Base-by-base conservation (phyloP, 108 stramenopile species). In the Fragilariopsis cylindrus region DNA sequence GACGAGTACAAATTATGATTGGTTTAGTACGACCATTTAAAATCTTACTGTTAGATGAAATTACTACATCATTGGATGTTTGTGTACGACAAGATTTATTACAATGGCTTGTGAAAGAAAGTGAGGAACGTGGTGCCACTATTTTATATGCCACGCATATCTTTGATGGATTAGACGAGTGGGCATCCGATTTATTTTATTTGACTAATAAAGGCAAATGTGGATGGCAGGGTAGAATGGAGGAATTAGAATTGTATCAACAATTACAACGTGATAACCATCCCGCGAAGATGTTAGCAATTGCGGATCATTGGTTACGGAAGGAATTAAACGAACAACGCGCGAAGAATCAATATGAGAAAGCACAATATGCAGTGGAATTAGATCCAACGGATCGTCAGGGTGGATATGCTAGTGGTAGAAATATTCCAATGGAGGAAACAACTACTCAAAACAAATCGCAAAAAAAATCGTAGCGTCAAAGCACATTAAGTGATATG, bases 141-240 rank as follows among this genome's bases (percentile, higher is more conserved):
- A 96, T 99, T 65, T 74, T 99, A 40, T 99, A 99, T 80, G 99
- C 98, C 6, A 99, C 98, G 3, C 98, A 99, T 75, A 99, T 99
- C 63, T 99, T 99, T 85, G 99, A 97, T 60, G 80, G 80, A 41
- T 44, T 87, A 5, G 83, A 88, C 56, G 87, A 84, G 42, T 88
- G 87, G 87, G 83, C 87, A 3, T 57, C 81, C 0, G 78, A 90
- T 73, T 70, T 93, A 68, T 85, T 88, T 65, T 96, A 89, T 69
- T 79, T 96, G 66, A 92, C 80, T 57, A 81, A 85, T 69, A 46
- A 72, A 45, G 95, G 95, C 8, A 73, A 65, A 16, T 90, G 89
- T 70, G 95, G 92, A 42, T 93, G 92, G 92, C 92, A 92, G 75
- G 95, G 95, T 40, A 65, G 84, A 62, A 83, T 96, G 78, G 57